A percentile compares a stretch with the other conserved stretches of the same genome.
Conservation (phyloP, 177 flowering plant species). For the Telopea speciosissima region DNA sequence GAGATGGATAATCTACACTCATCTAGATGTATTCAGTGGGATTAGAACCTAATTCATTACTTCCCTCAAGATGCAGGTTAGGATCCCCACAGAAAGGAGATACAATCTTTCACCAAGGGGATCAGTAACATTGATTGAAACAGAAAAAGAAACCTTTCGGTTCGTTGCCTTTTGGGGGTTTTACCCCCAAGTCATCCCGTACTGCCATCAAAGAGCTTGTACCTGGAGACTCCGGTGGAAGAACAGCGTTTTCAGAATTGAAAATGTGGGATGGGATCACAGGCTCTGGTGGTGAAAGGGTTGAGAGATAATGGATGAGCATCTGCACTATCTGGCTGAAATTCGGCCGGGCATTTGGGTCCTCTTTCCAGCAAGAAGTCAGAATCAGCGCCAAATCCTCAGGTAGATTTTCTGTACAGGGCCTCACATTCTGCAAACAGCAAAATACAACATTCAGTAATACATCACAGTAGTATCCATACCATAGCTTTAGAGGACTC, state of each 20-base stretch:
- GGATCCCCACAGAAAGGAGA: background rate
- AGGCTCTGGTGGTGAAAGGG: slow-evolving; percentile 51
- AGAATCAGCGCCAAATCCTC: slow-evolving; percentile 54
- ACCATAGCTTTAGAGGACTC: background rate
- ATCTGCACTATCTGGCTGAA: slow-evolving; percentile 67
- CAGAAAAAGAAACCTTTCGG: slow-evolving; percentile 41
- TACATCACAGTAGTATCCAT: background rate
- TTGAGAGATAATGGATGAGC: slow-evolving; percentile 56
- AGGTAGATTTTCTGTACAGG: slow-evolving; percentile 70
- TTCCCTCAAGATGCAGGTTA: slow-evolving; percentile 6
- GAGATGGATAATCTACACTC: slow-evolving; percentile 4
- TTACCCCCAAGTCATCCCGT: slow-evolving; percentile 28
- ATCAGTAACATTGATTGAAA: slow-evolving; percentile 38
- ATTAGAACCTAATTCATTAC: slow-evolving; percentile 14
- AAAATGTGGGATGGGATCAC: slow-evolving; percentile 49
- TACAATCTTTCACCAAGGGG: background rate
- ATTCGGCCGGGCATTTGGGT: slow-evolving; percentile 68
- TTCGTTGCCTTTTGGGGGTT: slow-evolving; percentile 31
- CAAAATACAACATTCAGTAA: background rate
- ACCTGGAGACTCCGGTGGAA: slow-evolving; percentile 66
- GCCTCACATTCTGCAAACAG: slow-evolving; percentile 65
- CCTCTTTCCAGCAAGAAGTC: slow-evolving; percentile 84
- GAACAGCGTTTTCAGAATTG: slow-evolving; percentile 44
- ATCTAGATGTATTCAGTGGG: slow-evolving; percentile 2
- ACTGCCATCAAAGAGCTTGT: slow-evolving; percentile 49